Evolutionary conservation across 2,329 filamentous ascomycete genomes (phyloP), one percentile per base, ranked within the genome.

Genomic region (Blumeriella jaapii): DNA sequence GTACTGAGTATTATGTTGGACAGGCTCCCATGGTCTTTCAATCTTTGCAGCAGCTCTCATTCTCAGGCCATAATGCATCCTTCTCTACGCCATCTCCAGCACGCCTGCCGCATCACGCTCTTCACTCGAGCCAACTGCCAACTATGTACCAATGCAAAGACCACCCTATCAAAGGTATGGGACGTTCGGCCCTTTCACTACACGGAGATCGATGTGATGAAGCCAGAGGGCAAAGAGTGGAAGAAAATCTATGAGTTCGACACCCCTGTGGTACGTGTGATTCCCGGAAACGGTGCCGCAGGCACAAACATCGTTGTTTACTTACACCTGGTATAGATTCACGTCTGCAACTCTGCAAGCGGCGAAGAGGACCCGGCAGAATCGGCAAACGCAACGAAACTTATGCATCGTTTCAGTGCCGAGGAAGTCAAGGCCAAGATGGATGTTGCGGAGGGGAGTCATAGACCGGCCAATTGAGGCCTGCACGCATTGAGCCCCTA

Each of bases 241-340:
- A 75, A 71, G 50, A 67, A 77, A 31, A 52, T 85, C 1, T 89
- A 89, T 54, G 82, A 86, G 39, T 83, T 86, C 55, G 82, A 89
- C 48, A 82, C 83, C 6, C 82, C 82, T 0, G 82, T 87, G 52
- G 82, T 87, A 36, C 3, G 52, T 48, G 13, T 28, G 13, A 4
- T 8, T 18, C 13, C 13, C 13, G 31, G 16, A 19, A 13, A 3
- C n/a, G 10, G 28, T 11, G 11, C 8, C 34, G 24, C 31, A 36
- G 35, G 17, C 29, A 2, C 5, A 19, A 12, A 26, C 7, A 34
- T 15, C 23, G 3, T 7, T 20, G 6, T 32, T 23, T 27, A 17
- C n/a, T 37, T 31, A 26, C 20, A 12, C 9, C 12, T 20, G 6
- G 7, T 16, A n/a, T 38, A 71, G 68, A 64, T 73, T 36, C 69